Conservation (phyloP, 2,329 filamentous ascomycete species). For the Cercospora brassicicola region DNA sequence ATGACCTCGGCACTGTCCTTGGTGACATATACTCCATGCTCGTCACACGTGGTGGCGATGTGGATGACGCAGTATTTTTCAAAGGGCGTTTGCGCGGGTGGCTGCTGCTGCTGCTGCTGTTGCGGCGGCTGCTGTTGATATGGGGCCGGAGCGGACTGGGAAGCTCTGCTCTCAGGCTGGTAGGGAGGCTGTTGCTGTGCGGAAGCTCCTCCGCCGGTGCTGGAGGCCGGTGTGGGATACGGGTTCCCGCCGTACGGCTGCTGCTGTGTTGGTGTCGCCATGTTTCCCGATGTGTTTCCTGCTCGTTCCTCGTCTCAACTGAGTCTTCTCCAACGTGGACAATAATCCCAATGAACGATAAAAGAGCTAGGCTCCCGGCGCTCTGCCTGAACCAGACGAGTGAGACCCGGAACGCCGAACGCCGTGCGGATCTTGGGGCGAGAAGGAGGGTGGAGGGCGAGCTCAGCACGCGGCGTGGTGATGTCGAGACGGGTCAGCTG, state of each 20-base stretch:
- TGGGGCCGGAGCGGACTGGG: constrained; percentile 22
- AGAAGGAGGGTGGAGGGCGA: constrained; percentile 16
- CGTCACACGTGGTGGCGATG: constrained; percentile 97
- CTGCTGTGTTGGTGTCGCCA: constrained; percentile 36
- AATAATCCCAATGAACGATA: constrained; percentile 6
- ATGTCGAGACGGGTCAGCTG: constrained; percentile 17
- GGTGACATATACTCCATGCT: constrained; percentile 98
- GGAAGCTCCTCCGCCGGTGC: constrained; percentile 19
- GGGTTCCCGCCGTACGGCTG: constrained; percentile 31
- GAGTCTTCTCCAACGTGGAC: not conserved
- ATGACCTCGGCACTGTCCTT: constrained; percentile 99
- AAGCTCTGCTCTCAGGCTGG: constrained; percentile 25
- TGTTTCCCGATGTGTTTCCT: constrained; percentile 19
- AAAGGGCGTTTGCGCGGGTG: constrained; percentile 49
- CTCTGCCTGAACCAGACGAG: not conserved
- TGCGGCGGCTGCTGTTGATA: constrained; percentile 24
- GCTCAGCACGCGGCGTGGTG: constrained; percentile 4
- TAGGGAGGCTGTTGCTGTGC: constrained; percentile 27
- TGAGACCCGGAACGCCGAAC: constrained; percentile 27
- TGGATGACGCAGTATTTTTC: constrained; percentile 98
- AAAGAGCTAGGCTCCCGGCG: not conserved
- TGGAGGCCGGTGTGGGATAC: constrained; percentile 32
- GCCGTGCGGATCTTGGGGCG: constrained; percentile 22
- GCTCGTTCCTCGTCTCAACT: constrained; percentile 8
- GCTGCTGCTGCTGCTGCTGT: constrained; percentile 25